Percentiles rank a stretch among this genome's conserved stretches.
Evolutionary conservation across 1,139 yeast species (phyloP).

Genomic region (Lodderomyces theae): DNA sequence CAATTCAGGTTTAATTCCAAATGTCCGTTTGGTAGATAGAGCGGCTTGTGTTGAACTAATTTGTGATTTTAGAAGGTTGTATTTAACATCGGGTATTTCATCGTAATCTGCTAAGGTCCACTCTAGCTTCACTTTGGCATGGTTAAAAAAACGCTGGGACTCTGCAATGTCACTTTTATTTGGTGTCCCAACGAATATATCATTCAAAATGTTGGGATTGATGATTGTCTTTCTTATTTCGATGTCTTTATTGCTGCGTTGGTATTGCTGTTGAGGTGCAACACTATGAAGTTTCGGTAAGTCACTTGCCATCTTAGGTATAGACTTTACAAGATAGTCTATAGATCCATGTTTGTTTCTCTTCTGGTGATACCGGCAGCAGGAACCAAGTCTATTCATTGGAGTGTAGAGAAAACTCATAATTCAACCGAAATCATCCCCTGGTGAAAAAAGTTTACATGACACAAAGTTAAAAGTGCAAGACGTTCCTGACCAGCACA

Average conservation of each 20-base stretch:
- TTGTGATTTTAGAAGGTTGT: slow-evolving; percentile 25
- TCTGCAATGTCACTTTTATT: slow-evolving; percentile 14
- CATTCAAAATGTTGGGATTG: slow-evolving; percentile 9
- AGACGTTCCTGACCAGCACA: too few species aligned
- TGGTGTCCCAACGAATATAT: slow-evolving; percentile 8
- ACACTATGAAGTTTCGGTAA: neutral
- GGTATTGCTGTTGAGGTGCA: neutral
- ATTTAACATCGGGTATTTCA: slow-evolving; percentile 59
- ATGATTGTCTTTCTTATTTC: slow-evolving; percentile 8
- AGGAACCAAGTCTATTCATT: neutral
- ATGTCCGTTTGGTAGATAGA: slow-evolving; percentile 22
- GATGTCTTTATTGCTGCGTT: too few species aligned
- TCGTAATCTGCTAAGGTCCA: slow-evolving; percentile 56
- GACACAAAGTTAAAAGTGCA: too few species aligned
- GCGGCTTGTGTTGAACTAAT: slow-evolving; percentile 20
- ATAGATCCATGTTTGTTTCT: neutral
- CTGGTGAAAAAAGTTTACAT: too few species aligned
- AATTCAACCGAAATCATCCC: too few species aligned
- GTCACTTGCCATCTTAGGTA: neutral
- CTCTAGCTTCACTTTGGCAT: slow-evolving; percentile 45
- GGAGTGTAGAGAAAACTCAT: too few species aligned
- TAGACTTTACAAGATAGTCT: neutral
- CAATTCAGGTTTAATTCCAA: slow-evolving; percentile 30
- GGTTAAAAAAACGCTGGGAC: slow-evolving; percentile 40
- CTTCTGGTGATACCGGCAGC: neutral